Evolutionary conservation across 768 basidiomycete species (phyloP).

Genomic region (Kwoniella pini): DNA sequence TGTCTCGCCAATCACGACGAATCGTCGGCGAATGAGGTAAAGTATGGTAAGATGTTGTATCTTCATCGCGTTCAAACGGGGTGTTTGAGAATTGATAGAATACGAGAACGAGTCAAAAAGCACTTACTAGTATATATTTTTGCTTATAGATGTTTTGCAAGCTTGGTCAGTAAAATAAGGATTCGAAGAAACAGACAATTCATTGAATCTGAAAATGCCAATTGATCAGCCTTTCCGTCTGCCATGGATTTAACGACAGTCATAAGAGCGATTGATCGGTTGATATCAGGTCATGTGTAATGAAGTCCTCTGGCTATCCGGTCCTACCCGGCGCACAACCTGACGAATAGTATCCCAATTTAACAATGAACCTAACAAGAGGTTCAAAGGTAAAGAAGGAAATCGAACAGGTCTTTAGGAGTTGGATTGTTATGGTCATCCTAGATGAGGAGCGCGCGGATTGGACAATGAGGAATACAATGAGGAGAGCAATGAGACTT

Average conservation of each 20-base stretch:
- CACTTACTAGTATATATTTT: slow-evolving; percentile 19
- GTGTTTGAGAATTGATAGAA: background rate
- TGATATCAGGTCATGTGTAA: slow-evolving; percentile 52
- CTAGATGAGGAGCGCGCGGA: slow-evolving; percentile 8
- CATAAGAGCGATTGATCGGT: background rate
- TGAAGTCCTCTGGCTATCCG: slow-evolving; percentile 41
- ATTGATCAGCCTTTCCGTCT: background rate
- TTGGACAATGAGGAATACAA: background rate
- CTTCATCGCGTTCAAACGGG: slow-evolving; percentile 37
- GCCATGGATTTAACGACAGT: background rate
- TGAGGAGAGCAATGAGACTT: background rate
- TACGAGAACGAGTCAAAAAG: background rate
- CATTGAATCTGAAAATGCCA: too few species aligned
- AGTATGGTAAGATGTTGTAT: slow-evolving; percentile 49
- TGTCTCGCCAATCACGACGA: slow-evolving; percentile 45
- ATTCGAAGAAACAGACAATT: too few species aligned
- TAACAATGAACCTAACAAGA: slow-evolving; percentile 34
- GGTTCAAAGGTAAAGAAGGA: slow-evolving; percentile 22
- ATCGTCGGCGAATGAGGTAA: slow-evolving; percentile 47
- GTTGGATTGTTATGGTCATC: slow-evolving; percentile 47
- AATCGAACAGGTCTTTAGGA: slow-evolving; percentile 30
- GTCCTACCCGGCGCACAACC: slow-evolving; percentile 39
- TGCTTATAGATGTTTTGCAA: too few species aligned
- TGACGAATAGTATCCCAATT: background rate
- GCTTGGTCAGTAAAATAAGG: too few species aligned